Conservation (phyloP, 2,329 filamentous ascomycete species). For the Beauveria australis region DNA sequence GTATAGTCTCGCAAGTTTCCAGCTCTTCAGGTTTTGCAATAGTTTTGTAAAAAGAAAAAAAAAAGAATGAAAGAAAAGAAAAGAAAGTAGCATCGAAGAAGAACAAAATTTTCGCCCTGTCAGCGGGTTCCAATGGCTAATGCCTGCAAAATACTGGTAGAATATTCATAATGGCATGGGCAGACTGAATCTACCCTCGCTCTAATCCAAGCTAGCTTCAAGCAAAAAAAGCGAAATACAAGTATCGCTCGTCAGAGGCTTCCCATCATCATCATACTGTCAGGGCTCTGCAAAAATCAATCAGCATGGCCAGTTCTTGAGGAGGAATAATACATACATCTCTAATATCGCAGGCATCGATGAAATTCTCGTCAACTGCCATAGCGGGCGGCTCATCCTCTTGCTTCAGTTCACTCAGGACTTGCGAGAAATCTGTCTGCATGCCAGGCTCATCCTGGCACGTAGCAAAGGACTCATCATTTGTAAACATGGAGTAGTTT, state of each 20-base stretch:
- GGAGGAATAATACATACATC: not conserved
- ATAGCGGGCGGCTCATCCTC: not conserved
- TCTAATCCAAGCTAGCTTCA: not conserved
- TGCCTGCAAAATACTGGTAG: not conserved
- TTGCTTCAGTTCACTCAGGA: not conserved
- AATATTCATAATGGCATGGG: not conserved
- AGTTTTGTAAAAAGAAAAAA: not conserved
- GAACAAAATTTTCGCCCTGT: not conserved
- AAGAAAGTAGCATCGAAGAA: not conserved
- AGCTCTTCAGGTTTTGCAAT: not conserved
- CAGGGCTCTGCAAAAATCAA: not conserved
- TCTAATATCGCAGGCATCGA: not conserved
- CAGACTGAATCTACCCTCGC: no score
- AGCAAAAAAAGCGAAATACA: not conserved
- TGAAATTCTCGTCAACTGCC: not conserved
- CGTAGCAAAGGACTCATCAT: not conserved
- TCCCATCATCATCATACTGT: not conserved
- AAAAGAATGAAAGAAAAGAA: not conserved
- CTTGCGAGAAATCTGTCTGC: not conserved
- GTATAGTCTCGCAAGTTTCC: not conserved
- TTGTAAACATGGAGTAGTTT: constrained; percentile 1
- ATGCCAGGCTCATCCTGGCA: not conserved
- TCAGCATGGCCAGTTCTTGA: not conserved
- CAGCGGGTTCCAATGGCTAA: not conserved
- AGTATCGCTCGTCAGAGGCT: not conserved